Percentiles rank a stretch among this genome's conserved stretches.
These are phyloP conservation scores for Puccinellia tenuiflora DNA, from an alignment of 176 grass and related monocot genomes.

Conservation along the genomic window DNA sequence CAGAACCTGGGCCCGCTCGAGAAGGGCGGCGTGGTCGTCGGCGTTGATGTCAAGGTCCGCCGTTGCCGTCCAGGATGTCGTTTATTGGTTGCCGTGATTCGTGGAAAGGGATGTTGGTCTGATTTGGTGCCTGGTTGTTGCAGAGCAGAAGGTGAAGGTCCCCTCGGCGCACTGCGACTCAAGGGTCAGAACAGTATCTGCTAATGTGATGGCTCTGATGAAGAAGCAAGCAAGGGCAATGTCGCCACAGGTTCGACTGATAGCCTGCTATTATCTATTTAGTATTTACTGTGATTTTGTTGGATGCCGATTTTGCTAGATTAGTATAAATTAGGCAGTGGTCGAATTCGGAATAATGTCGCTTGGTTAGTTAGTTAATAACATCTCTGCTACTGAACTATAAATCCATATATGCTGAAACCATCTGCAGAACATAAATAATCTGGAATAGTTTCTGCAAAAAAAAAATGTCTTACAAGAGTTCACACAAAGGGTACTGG, in stretches of 20 bases:
- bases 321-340: neutral
- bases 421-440: no score
- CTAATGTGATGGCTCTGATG: conserved; percentile 69
- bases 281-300: neutral
- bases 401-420: neutral
- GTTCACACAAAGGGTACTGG: neutral
- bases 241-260: conserved; percentile 56
- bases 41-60: conserved; percentile 75
- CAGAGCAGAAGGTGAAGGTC: conserved; percentile 84
- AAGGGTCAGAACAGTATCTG: conserved; percentile 52
- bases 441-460: no score
- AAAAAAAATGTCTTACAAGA: no score
- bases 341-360: neutral
- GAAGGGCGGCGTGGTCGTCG: conserved; percentile 58
- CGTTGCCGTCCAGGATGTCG: neutral
- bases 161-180: conserved; percentile 79
- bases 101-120: neutral
- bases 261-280: neutral
- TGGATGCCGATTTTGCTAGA: neutral
- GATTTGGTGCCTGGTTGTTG: conserved; percentile 29
- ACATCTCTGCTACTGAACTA: neutral
- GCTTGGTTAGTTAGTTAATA: neutral
- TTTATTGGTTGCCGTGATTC: neutral
- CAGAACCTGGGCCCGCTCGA: conserved; percentile 71
- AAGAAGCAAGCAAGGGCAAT: conserved; percentile 51